Evolutionary conservation across 805 yeast genomes (phyloP).

Genomic region (Candida quercuum): DNA sequence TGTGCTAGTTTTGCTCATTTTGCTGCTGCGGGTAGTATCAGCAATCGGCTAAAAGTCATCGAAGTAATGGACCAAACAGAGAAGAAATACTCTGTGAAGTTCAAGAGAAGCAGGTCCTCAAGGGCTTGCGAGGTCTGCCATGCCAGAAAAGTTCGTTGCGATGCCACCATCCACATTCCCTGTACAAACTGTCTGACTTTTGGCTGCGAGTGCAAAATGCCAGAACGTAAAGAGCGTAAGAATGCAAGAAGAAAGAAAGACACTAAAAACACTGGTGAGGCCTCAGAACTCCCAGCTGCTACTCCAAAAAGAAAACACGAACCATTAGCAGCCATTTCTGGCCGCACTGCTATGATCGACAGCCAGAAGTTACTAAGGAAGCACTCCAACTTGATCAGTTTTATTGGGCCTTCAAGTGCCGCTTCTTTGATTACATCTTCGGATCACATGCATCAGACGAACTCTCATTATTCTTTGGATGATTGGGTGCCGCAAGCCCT

Average conservation of each 20-base stretch:
- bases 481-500: slow-evolving; percentile 22
- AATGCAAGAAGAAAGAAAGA: slow-evolving; percentile 23
- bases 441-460: slow-evolving; percentile 25
- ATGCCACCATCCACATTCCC: slow-evolving; percentile 52
- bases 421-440: slow-evolving; percentile 23
- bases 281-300: slow-evolving; percentile 18
- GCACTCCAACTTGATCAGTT: slow-evolving; percentile 29
- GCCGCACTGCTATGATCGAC: slow-evolving; percentile 26
- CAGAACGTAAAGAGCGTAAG: slow-evolving; percentile 48
- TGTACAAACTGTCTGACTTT: slow-evolving; percentile 70
- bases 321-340: slow-evolving; percentile 27
- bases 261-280: not conserved
- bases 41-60: too few relatives aligned
- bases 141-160: slow-evolving; percentile 75
- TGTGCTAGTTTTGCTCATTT: too few relatives aligned
- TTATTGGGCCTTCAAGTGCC: slow-evolving; percentile 49
- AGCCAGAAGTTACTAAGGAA: slow-evolving; percentile 18
- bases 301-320: slow-evolving; percentile 26
- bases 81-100: slow-evolving; percentile 40
- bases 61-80: too few relatives aligned
- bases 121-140: slow-evolving; percentile 78
- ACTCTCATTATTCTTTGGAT: slow-evolving; percentile 32
- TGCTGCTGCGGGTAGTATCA: too few relatives aligned
- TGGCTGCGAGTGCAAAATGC: slow-evolving; percentile 66
- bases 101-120: slow-evolving; percentile 43